These are phyloP conservation scores for Colletotrichum brevisporum DNA, from an alignment of 2,329 filamentous ascomycete genomes.

Conservation along the genomic window DNA sequence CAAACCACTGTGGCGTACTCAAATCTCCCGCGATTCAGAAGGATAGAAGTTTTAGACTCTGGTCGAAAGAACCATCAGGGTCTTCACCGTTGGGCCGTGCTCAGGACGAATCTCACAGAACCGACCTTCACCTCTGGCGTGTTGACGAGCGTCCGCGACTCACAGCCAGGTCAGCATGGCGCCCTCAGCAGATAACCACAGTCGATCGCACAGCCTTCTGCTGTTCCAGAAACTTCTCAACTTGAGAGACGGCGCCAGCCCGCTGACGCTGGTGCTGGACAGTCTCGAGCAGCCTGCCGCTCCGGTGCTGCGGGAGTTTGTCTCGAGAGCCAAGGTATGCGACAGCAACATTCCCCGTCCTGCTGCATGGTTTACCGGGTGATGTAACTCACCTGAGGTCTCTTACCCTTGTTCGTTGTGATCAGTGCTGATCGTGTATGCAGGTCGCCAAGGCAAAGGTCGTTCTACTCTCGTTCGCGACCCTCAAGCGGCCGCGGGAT, in stretches of 20 bases:
- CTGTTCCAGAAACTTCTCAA: conserved; percentile 87
- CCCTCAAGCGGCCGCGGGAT: conserved; percentile 73
- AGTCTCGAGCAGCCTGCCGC: conserved; percentile 84
- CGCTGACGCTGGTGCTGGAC: conserved; percentile 89
- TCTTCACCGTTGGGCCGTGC: no score
- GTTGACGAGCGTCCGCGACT: neutral
- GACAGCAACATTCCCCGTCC: neutral
- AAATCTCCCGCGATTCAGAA: neutral
- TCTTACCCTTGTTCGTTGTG: neutral
- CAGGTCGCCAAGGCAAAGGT: conserved; percentile 77
- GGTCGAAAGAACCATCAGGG: no score
- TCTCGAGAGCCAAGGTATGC: conserved; percentile 78
- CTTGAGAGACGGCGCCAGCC: conserved; percentile 83
- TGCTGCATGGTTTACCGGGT: no score
- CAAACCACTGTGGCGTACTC: neutral
- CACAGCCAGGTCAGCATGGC: conserved; percentile 60
- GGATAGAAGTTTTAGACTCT: no score
- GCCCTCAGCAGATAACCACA: conserved; percentile 72
- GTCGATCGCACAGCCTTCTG: conserved; percentile 86
- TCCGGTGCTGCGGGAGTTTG: conserved; percentile 80
- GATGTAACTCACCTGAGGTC: neutral
- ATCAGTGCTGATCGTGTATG: neutral
- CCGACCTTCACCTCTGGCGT: no score
- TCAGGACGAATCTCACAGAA: neutral
- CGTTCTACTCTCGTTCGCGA: conserved; percentile 84